Evolutionary conservation across 2,329 filamentous ascomycete species (phyloP).

Genomic region (Colletotrichum endophyticum): DNA sequence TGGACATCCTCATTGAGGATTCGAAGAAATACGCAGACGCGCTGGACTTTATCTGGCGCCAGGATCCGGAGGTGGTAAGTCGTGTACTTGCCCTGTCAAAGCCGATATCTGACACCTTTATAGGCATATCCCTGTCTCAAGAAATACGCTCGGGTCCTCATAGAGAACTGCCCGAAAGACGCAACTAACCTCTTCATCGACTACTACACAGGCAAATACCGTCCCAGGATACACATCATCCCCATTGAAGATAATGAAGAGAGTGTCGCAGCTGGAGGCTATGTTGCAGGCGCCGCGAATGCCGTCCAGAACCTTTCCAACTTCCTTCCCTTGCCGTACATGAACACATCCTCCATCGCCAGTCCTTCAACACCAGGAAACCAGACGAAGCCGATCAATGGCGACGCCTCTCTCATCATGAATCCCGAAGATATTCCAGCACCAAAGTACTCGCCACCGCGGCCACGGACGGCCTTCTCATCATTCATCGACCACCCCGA

Average conservation of each 20-base stretch:
- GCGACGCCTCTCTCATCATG: slow-evolving; percentile 56
- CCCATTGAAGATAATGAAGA: slow-evolving; percentile 37
- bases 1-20: slow-evolving; percentile 95
- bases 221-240: slow-evolving; percentile 68
- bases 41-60: slow-evolving; percentile 86
- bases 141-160: slow-evolving; percentile 91
- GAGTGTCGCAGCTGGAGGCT: slow-evolving; percentile 44
- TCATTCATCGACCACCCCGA: slow-evolving; percentile 94
- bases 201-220: slow-evolving; percentile 89
- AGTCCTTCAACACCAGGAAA: slow-evolving; percentile 58
- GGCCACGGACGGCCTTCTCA: slow-evolving; percentile 89
- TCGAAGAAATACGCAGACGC: slow-evolving; percentile 90
- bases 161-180: slow-evolving; percentile 83
- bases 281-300: slow-evolving; percentile 65
- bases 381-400: slow-evolving; percentile 48
- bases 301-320: slow-evolving; percentile 87
- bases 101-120: slow-evolving; percentile 31
- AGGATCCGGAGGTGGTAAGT: slow-evolving; percentile 78
- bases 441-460: slow-evolving; percentile 76
- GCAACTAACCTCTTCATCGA: slow-evolving; percentile 90
- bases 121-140: slow-evolving; percentile 87
- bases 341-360: slow-evolving; percentile 67
- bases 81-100: not conserved
- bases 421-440: slow-evolving; percentile 49
- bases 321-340: slow-evolving; percentile 84